Conservation (phyloP, 495 filamentous ascomycete genomes). For the Penicillium salamii region DNA sequence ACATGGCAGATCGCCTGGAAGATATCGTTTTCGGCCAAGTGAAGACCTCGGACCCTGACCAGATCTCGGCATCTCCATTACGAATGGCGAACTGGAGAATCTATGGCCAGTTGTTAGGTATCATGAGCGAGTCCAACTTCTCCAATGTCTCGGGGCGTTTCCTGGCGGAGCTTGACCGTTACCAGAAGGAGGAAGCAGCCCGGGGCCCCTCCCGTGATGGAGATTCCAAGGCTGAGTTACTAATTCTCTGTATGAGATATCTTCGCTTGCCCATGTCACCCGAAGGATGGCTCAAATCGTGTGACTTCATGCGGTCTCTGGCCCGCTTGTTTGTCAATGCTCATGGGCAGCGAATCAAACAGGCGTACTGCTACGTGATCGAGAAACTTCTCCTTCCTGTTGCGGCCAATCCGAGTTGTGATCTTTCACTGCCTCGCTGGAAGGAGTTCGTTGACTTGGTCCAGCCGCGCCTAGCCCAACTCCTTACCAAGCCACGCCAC, state of each 20-base stretch:
- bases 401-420: slow-evolving; percentile 68
- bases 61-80: slow-evolving; percentile 71
- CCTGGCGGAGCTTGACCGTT: slow-evolving; percentile 70
- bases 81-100: slow-evolving; percentile 93
- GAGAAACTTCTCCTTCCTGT: slow-evolving; percentile 86
- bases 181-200: slow-evolving; percentile 65
- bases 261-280: slow-evolving; percentile 65
- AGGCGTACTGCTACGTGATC: slow-evolving; percentile 88
- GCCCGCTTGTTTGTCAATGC: slow-evolving; percentile 78
- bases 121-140: slow-evolving; percentile 92
- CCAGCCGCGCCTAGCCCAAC: slow-evolving; percentile 69
- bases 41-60: slow-evolving; percentile 80
- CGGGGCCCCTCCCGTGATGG: slow-evolving; percentile 65
- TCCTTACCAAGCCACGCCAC: slow-evolving; percentile 87
- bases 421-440: slow-evolving; percentile 80
- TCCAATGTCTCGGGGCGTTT: slow-evolving; percentile 78
- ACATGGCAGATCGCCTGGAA: slow-evolving; percentile 88
- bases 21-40: slow-evolving; percentile 92
- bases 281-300: slow-evolving; percentile 81
- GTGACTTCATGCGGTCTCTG: slow-evolving; percentile 78
- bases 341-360: slow-evolving; percentile 84
- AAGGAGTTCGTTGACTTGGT: slow-evolving; percentile 75
- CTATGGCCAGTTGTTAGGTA: slow-evolving; percentile 85
- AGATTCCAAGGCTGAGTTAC: slow-evolving; percentile 76
- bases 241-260: slow-evolving; percentile 89